A percentile compares a stretch with the other conserved stretches of the same genome.
Conservation (phyloP, 2,329 filamentous ascomycete genomes). For the Aaosphaeria pasadenensis region DNA sequence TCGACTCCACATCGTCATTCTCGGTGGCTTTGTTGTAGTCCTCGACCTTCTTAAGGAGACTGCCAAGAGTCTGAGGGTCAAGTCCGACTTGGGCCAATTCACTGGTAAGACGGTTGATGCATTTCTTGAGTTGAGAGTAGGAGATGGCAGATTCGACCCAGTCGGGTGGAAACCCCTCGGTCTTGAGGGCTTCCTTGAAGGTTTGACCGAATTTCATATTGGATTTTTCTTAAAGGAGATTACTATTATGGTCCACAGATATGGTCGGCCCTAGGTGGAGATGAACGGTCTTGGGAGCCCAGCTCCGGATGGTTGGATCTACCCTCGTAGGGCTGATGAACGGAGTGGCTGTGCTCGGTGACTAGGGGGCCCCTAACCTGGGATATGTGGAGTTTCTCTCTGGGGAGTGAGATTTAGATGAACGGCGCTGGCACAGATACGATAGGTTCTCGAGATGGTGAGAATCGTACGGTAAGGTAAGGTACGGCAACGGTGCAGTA, state of each 20-base stretch:
- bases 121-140: constrained; percentile 84
- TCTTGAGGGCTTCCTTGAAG: constrained; percentile 67
- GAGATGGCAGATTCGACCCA: constrained; percentile 74
- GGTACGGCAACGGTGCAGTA: no score
- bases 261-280: no score
- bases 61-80: constrained; percentile 66
- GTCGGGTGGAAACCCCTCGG: constrained; percentile 71
- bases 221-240: background rate
- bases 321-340: no score
- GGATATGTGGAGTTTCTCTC: no score
- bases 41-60: constrained; percentile 54
- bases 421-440: no score
- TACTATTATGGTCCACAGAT: no score
- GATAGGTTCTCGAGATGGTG: no score
- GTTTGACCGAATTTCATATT: constrained; percentile 83
- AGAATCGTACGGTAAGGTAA: no score
- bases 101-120: constrained; percentile 73
- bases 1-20: constrained; percentile 21
- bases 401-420: no score
- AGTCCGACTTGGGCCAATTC: constrained; percentile 72
- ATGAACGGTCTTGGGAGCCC: no score
- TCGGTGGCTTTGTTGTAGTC: constrained; percentile 39
- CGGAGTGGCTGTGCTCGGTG: no score
- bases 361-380: no score
- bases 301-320: background rate